These are phyloP conservation scores for Sophora flavescens DNA, from an alignment of 306 rosid species.

Conservation along the genomic window DNA sequence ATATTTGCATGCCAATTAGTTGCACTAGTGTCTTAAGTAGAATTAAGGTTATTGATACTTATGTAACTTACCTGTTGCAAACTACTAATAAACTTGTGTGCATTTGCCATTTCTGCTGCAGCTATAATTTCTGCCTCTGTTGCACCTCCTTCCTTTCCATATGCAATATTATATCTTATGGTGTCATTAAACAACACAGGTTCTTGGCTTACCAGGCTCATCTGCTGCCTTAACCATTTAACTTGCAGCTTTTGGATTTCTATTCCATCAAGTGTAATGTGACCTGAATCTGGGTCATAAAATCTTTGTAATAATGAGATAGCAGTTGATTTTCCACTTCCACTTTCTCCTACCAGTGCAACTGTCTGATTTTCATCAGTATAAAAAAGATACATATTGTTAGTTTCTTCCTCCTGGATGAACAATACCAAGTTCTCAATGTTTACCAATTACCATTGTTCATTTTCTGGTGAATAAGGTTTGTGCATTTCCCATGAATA, in stretches of 20 bases:
- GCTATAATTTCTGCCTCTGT: conserved; percentile 71
- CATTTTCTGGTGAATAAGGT: background rate
- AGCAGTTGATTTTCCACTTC: conserved; percentile 77
- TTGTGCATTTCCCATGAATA: background rate
- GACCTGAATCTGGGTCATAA: conserved; percentile 74
- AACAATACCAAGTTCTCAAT: background rate
- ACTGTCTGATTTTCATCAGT: conserved; percentile 54
- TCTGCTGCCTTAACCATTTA: conserved; percentile 73
- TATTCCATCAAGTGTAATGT: conserved; percentile 63
- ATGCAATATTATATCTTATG: conserved; percentile 67
- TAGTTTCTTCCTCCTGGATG: conserved; percentile 5
- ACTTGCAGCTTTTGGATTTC: conserved; percentile 60
- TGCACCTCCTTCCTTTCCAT: conserved; percentile 70
- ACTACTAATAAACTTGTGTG: conserved; percentile 70
- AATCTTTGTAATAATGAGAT: conserved; percentile 68
- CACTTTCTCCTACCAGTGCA: conserved; percentile 80
- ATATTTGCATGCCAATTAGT: background rate
- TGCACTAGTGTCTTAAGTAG: background rate
- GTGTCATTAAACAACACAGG: conserved; percentile 69
- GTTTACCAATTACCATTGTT: background rate
- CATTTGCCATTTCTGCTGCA: conserved; percentile 71
- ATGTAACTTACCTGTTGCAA: conserved; percentile 62
- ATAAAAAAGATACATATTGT: conserved; percentile 10
- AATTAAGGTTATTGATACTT: background rate
- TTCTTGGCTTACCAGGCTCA: conserved; percentile 81